Evolutionary conservation across 441 rosid species (phyloP), one percentile per base, ranked within the genome.

Genomic region (Euphorbia schlechtendalii): DNA sequence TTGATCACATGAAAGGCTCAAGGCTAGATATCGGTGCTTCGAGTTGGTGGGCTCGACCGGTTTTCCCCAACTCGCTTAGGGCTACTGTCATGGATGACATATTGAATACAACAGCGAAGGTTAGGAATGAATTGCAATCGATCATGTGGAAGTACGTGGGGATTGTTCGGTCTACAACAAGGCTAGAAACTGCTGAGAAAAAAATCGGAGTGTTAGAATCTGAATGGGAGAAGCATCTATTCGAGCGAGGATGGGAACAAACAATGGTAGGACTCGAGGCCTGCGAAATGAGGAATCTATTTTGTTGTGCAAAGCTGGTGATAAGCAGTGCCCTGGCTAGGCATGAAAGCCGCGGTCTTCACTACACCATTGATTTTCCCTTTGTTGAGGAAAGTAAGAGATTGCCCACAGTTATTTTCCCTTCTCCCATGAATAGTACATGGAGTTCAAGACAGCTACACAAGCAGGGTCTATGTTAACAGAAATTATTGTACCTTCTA

Each of bases 281-380:
- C 59, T 91, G 96, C 65, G 96, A 94, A 80, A 82, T 89, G 96
- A 87, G 97, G 76, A 94, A 91, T 82, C 86, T 94, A 68, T 84
- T 94, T 60, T 90, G 96, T 45, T 88, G 97, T 15, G 92, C 97
- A 56, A 93, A 93, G 87, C 81, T 94, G 73, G 96, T 94, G 17
- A 85, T 86, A 60, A 89, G 88, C 86, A 94, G 99, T 17, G 97
- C 97, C 1, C 81, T 89, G 25, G 77, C 97, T 0, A 84, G 99
- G 78, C 97, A 87, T 2, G 99, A 94, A 69, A 94, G 96, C 79
- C 96, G 97, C 0, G 99, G 97, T 21, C 93, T 90, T 67, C 97
- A 94, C 83, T 94, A 90, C 80, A 94, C 84, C 22, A 77, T 67
- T 27, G 93, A 88, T 77, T 89, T 77, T 64, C 96, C 96, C 59